phyloP scores from a whole-genome alignment of 1,284 basidiomycete genomes.

The Trametes polyzona region DNA sequence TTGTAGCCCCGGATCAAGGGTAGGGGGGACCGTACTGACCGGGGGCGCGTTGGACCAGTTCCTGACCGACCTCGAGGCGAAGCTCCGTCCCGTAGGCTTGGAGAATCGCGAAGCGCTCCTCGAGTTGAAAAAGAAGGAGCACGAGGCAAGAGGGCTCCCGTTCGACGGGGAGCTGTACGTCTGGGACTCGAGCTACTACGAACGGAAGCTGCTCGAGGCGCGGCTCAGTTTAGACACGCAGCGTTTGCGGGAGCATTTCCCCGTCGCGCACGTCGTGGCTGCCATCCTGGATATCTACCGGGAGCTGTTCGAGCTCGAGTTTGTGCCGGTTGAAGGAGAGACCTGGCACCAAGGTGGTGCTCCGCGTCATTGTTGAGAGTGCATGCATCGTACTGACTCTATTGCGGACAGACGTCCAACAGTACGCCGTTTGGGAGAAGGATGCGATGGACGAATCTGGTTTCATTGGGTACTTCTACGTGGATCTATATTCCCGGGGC shows the following conservation, averaged over 20 bases:
- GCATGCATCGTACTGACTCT: neutral
- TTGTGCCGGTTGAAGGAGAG: conserved; percentile 64
- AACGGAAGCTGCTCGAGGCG: conserved; percentile 70
- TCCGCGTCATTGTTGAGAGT: neutral
- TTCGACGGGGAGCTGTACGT: conserved; percentile 68
- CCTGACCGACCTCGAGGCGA: conserved; percentile 71
- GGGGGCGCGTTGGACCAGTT: conserved; percentile 44
- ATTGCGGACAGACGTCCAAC: neutral
- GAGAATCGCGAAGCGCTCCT: conserved; percentile 70
- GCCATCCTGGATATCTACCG: conserved; percentile 82
- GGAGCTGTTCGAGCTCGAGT: conserved; percentile 73
- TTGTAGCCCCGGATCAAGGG: neutral
- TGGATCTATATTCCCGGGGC: neutral
- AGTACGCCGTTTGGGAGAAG: neutral
- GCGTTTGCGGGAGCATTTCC: conserved; percentile 84
- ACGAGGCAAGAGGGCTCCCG: conserved; percentile 55
- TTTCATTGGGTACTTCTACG: neutral
- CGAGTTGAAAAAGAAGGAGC: conserved; percentile 73
- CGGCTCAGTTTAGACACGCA: conserved; percentile 71
- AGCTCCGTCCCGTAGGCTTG: conserved; percentile 69
- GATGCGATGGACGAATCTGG: neutral
- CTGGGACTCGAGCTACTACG: conserved; percentile 60
- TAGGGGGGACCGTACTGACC: neutral
- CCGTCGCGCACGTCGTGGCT: conserved; percentile 78
- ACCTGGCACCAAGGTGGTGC: conserved; percentile 66